Evolutionary conservation across 73 alveolate species (phyloP).

Genomic region (Paramecium octaurelia): DNA sequence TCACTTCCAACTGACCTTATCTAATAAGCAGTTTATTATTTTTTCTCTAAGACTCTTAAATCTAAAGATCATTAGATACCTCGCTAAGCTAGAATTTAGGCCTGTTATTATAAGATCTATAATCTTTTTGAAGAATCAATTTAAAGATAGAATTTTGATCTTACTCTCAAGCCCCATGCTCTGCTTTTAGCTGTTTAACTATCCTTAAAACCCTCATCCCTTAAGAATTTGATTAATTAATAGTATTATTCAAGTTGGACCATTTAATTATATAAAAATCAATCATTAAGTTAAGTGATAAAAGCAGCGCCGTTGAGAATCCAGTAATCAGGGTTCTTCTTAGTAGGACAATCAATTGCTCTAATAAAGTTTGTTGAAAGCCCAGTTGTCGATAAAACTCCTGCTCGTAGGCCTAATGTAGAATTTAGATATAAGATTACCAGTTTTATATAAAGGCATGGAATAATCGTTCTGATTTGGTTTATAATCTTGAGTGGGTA

Average conservation of each 20-base stretch:
- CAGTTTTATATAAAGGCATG: constrained; percentile 95
- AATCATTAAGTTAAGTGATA: constrained; percentile 78
- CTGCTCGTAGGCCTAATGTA: constrained; percentile 77
- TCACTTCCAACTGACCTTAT: constrained; percentile 23
- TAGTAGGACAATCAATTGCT: constrained; percentile 89
- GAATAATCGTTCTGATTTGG: constrained; percentile 89
- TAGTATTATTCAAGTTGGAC: not conserved
- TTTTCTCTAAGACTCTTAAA: constrained; percentile 52
- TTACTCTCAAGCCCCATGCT: constrained; percentile 10
- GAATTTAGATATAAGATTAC: constrained; percentile 31
- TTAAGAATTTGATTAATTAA: not conserved
- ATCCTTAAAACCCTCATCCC: constrained; percentile 52
- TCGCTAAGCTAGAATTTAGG: constrained; percentile 25
- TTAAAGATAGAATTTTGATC: not conserved
- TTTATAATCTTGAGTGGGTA: constrained; percentile 88
- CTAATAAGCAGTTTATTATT: constrained; percentile 59
- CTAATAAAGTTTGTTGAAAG: constrained; percentile 93
- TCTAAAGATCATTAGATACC: constrained; percentile 60
- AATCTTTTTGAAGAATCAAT: constrained; percentile 34
- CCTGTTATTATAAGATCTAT: constrained; percentile 26
- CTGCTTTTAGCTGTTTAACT: constrained; percentile 22
- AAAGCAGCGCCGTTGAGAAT: constrained; percentile 84
- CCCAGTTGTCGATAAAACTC: constrained; percentile 95
- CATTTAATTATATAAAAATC: constrained; percentile 50
- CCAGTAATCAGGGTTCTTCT: constrained; percentile 83